Percentiles rank a stretch among this genome's conserved stretches.
phyloP scores from a whole-genome alignment of 192 early-diverging fungal species.

The Chytriomyces sp. region DNA sequence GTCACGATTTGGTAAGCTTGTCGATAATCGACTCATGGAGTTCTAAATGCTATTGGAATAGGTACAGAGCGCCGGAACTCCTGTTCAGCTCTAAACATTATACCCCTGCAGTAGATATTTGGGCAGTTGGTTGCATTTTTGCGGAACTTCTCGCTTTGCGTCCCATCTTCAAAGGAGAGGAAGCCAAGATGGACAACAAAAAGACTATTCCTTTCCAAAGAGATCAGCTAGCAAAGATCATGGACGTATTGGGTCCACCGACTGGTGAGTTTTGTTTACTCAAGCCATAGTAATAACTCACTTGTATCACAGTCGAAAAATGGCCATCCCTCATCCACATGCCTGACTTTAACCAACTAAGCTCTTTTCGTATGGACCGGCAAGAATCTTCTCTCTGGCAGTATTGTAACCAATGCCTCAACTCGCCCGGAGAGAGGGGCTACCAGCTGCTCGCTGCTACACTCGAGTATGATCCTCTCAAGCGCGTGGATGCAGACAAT shows the following conservation, averaged over 20 bases:
- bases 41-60: neutral
- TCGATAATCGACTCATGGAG: neutral
- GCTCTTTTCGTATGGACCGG: neutral
- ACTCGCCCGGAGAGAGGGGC: constrained; percentile 58
- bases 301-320: constrained; percentile 38
- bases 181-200: constrained; percentile 68
- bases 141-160: constrained; percentile 90
- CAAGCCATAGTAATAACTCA: neutral
- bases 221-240: constrained; percentile 86
- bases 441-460: constrained; percentile 77
- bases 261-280: constrained; percentile 52
- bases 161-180: constrained; percentile 93
- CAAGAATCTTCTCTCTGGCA: constrained; percentile 25
- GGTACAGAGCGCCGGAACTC: constrained; percentile 52
- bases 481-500: constrained; percentile 86
- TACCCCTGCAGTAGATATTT: constrained; percentile 72
- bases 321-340: constrained; percentile 44
- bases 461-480: constrained; percentile 81
- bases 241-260: constrained; percentile 88
- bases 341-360: constrained; percentile 45
- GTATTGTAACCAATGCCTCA: constrained; percentile 9
- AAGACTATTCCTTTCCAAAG: constrained; percentile 55
- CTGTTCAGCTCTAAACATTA: constrained; percentile 52
- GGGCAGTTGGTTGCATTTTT: constrained; percentile 97
- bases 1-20: constrained; percentile 55